Conservation (phyloP, 2,329 filamentous ascomycete genomes). For the Diaporthe caulivora region DNA sequence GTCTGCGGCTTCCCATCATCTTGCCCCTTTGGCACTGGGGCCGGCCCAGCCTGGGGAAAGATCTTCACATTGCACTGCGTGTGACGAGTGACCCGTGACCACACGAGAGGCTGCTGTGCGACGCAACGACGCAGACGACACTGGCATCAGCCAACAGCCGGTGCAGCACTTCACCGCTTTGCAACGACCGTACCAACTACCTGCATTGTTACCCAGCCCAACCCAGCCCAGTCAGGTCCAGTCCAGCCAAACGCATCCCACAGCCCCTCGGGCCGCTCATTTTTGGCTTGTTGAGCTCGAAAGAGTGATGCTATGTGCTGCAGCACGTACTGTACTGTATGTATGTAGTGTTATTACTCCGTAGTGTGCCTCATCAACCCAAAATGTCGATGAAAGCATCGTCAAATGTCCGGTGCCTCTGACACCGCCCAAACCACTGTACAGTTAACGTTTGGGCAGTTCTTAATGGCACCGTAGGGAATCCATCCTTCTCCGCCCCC, state of each 20-base stretch:
- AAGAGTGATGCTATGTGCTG: neutral
- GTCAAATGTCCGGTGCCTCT: slow-evolving; percentile 79
- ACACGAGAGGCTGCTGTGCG: slow-evolving; percentile 16
- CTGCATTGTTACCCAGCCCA: neutral
- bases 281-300: neutral
- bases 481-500: slow-evolving; percentile 66
- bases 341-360: neutral
- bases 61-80: slow-evolving; percentile 12
- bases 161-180: slow-evolving; percentile 20
- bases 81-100: slow-evolving; percentile 24
- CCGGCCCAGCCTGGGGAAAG: slow-evolving; percentile 12
- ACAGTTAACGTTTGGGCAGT: slow-evolving; percentile 64
- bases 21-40: slow-evolving; percentile 15
- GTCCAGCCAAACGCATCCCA: slow-evolving; percentile 1
- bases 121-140: slow-evolving; percentile 5
- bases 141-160: slow-evolving; percentile 16
- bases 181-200: neutral
- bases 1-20: slow-evolving; percentile 10
- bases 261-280: neutral
- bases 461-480: slow-evolving; percentile 66
- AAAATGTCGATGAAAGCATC: neutral
- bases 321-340: too few species aligned
- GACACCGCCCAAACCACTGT: slow-evolving; percentile 83
- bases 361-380: too few species aligned
- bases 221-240: slow-evolving; percentile 5